A percentile compares a stretch with the other conserved stretches of the same genome.
These are phyloP conservation scores for Saccharomycodes ludwigii DNA, from an alignment of 805 yeast genomes.

Conservation along the genomic window DNA sequence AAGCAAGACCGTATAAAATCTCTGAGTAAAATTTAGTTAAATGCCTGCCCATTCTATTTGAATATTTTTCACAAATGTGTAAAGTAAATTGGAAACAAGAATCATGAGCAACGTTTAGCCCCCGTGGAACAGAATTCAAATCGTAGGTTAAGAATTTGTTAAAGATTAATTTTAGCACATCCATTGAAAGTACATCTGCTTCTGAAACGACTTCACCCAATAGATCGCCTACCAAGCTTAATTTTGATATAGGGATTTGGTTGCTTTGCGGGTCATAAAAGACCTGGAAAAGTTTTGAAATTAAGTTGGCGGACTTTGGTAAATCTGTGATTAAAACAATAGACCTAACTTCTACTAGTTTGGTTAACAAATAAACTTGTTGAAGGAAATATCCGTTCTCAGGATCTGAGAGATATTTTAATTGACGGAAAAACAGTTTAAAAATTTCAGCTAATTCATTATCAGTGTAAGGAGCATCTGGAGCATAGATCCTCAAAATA, in stretches of 20 bases:
- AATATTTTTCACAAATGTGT: constrained; percentile 53
- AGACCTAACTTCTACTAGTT: constrained; percentile 64
- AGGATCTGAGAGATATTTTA: constrained; percentile 40
- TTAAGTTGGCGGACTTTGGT: constrained; percentile 44
- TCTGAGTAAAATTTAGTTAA: constrained; percentile 75
- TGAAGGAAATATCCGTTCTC: constrained; percentile 52
- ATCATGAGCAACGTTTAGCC: constrained; percentile 23
- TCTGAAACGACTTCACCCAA: constrained; percentile 66
- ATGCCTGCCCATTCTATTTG: constrained; percentile 63
- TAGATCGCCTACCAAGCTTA: constrained; percentile 55
- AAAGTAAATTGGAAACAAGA: constrained; percentile 57
- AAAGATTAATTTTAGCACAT: constrained; percentile 49
- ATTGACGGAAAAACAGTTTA: constrained; percentile 50
- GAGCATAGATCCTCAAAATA: constrained; percentile 66
- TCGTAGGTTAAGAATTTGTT: constrained; percentile 41
- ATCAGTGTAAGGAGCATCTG: constrained; percentile 78
- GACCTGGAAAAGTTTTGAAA: constrained; percentile 42
- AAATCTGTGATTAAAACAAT: constrained; percentile 65
- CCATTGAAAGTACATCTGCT: constrained; percentile 47
- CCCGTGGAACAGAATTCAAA: constrained; percentile 17
- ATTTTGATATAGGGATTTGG: constrained; percentile 39
- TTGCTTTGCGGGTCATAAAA: constrained; percentile 43
- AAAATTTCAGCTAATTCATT: constrained; percentile 52
- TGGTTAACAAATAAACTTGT: constrained; percentile 50
- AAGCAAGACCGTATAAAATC: constrained; percentile 40